Evolutionary conservation across 208 protist genomes (phyloP).

Genomic region (Blastocrithidia nonstop): DNA sequence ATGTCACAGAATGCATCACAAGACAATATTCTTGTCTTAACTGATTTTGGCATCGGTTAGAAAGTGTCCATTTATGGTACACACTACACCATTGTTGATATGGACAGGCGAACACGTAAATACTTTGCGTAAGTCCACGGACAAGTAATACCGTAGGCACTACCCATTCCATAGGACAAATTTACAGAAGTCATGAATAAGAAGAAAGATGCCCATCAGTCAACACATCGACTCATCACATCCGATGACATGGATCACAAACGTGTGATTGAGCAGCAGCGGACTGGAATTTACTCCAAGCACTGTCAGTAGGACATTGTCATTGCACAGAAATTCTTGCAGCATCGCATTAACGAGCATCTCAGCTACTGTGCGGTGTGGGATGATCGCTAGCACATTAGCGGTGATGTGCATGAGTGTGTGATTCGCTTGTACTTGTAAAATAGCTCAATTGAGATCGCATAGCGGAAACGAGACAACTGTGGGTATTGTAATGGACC

Average conservation of each 20-base stretch:
- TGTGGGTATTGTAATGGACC: conserved; percentile 40
- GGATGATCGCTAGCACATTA: conserved; percentile 74
- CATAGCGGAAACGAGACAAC: conserved; percentile 53
- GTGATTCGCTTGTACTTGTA: conserved; percentile 60
- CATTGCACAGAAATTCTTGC: conserved; percentile 72
- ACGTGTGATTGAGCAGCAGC: conserved; percentile 63
- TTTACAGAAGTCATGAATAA: conserved; percentile 6
- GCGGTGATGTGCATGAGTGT: conserved; percentile 70
- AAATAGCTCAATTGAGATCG: conserved; percentile 67
- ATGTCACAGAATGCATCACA: no score
- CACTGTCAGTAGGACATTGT: conserved; percentile 73
- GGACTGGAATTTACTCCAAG: conserved; percentile 80
- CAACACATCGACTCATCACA: conserved; percentile 33
- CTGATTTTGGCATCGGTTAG: conserved; percentile 61
- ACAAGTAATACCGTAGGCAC: conserved; percentile 15
- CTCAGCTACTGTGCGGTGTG: conserved; percentile 75
- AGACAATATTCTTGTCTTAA: conserved; percentile 31
- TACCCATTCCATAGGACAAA: conserved; percentile 27
- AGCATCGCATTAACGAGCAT: conserved; percentile 76
- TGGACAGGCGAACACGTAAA: conserved; percentile 54
- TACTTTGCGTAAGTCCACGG: conserved; percentile 45
- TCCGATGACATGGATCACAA: conserved; percentile 82
- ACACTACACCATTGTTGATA: conserved; percentile 63
- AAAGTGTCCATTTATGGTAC: conserved; percentile 54
- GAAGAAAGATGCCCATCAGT: conserved; percentile 12